These are phyloP conservation scores for Mycena filopes DNA, from an alignment of 768 basidiomycete species.

Conservation along the genomic window DNA sequence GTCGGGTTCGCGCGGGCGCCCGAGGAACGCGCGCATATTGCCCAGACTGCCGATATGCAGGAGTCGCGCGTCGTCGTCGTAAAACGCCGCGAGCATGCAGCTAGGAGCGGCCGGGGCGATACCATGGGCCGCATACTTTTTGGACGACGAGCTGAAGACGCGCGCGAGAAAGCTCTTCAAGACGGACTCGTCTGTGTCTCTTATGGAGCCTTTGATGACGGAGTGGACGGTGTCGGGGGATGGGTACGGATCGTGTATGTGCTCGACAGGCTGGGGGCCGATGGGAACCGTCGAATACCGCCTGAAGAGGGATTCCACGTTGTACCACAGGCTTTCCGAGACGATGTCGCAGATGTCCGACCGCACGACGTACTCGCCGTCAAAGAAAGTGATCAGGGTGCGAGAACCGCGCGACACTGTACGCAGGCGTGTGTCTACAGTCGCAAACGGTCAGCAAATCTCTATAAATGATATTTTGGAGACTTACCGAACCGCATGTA, in stretches of 20 bases:
- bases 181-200: constrained; percentile 15
- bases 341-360: constrained; percentile 15
- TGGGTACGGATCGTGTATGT: constrained; percentile 22
- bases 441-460: too few species aligned
- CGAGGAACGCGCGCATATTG: too few species aligned
- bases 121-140: constrained; percentile 15
- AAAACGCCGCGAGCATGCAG: constrained; percentile 39
- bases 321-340: constrained; percentile 21
- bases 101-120: constrained; percentile 3
- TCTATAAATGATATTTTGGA: too few species aligned
- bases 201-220: constrained; percentile 17
- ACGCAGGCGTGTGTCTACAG: constrained; percentile 24
- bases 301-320: constrained; percentile 23
- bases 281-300: constrained; percentile 28
- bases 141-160: constrained; percentile 20
- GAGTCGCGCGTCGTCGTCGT: constrained; percentile 46
- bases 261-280: constrained; percentile 29
- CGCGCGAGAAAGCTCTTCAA: constrained; percentile 17
- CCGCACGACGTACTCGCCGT: constrained; percentile 23
- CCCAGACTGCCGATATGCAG: constrained; percentile 46
- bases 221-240: constrained; percentile 15
- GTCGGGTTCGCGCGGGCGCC: not conserved
- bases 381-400: constrained; percentile 17
- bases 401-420: constrained; percentile 10
- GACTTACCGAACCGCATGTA: too few species aligned